phyloP scores from a whole-genome alignment of 2,329 filamentous ascomycete genomes.

The Xylariaceae sp. region DNA sequence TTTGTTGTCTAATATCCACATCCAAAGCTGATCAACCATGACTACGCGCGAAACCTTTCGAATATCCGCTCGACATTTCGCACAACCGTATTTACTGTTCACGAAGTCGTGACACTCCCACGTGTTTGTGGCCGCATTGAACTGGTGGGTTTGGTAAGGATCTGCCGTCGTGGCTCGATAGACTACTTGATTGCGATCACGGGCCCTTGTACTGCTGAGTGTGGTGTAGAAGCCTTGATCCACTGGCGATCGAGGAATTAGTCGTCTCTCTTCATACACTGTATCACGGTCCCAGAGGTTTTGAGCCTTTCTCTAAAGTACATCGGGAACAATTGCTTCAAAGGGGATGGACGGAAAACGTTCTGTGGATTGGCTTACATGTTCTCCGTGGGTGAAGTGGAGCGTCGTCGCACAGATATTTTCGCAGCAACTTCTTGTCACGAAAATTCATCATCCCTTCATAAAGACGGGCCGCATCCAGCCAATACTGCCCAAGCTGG shows the following conservation, averaged over 20 bases:
- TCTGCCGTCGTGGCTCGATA: slow-evolving; percentile 11
- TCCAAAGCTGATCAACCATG: slow-evolving; percentile 17
- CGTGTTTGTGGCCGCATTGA: neutral
- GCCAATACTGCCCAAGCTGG: slow-evolving; percentile 6
- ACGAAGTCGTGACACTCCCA: slow-evolving; percentile 1
- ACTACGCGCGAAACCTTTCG: slow-evolving; percentile 8
- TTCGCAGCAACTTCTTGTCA: slow-evolving; percentile 8
- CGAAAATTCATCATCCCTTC: slow-evolving; percentile 7
- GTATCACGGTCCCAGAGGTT: too few species aligned
- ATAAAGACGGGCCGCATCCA: slow-evolving; percentile 7
- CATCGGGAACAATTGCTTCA: too few species aligned
- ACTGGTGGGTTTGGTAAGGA: neutral
- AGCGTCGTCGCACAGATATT: slow-evolving; percentile 10
- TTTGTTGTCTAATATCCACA: slow-evolving; percentile 18
- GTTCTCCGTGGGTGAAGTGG: slow-evolving; percentile 22
- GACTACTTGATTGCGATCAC: slow-evolving; percentile 17
- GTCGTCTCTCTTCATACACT: too few species aligned
- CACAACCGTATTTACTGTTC: neutral
- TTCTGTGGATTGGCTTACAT: too few species aligned
- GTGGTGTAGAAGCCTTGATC: slow-evolving; percentile 28
- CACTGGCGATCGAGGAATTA: slow-evolving; percentile 18
- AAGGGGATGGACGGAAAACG: too few species aligned
- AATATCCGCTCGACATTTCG: slow-evolving; percentile 2
- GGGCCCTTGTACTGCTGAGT: slow-evolving; percentile 19
- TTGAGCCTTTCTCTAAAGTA: too few species aligned